Evolutionary conservation across 352 stramenopile species (phyloP).

Genomic region (Globisporangium cystogenes): DNA sequence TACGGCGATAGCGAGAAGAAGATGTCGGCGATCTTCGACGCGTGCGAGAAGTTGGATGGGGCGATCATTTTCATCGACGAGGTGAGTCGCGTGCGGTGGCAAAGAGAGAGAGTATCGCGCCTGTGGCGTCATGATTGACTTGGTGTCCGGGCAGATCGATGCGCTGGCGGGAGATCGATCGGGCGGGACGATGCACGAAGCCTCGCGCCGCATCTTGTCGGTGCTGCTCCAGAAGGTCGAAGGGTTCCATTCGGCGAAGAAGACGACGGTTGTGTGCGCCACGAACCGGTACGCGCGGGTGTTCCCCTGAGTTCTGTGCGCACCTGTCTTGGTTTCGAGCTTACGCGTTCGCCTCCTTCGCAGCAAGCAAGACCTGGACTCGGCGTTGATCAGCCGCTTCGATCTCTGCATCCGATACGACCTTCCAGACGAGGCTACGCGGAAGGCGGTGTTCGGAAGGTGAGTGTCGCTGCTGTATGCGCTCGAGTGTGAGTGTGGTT

Average conservation of each 20-base stretch:
- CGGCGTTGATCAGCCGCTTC: conserved; percentile 91
- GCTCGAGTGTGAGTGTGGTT: not conserved
- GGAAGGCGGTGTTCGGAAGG: conserved; percentile 83
- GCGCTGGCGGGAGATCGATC: conserved; percentile 86
- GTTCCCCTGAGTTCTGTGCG: no score
- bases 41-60: conserved; percentile 88
- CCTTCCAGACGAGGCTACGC: conserved; percentile 79
- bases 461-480: conserved; percentile 24
- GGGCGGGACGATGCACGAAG: conserved; percentile 89
- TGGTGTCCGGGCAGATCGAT: conserved; percentile 69
- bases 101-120: not conserved
- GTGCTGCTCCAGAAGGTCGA: conserved; percentile 91
- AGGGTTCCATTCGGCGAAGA: conserved; percentile 90
- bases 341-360: not conserved
- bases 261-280: conserved; percentile 90
- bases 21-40: conserved; percentile 93
- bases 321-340: not conserved
- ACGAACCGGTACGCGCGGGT: conserved; percentile 69
- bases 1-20: conserved; percentile 95
- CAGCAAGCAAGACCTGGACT: conserved; percentile 92
- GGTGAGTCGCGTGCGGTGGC: conserved; percentile 26
- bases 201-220: conserved; percentile 87
- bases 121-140: no score
- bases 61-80: conserved; percentile 96
- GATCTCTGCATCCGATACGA: conserved; percentile 91